Evolutionary conservation across 345 rosid species (phyloP), one percentile per base, ranked within the genome.

Genomic region (Arabidopsis suecica): DNA sequence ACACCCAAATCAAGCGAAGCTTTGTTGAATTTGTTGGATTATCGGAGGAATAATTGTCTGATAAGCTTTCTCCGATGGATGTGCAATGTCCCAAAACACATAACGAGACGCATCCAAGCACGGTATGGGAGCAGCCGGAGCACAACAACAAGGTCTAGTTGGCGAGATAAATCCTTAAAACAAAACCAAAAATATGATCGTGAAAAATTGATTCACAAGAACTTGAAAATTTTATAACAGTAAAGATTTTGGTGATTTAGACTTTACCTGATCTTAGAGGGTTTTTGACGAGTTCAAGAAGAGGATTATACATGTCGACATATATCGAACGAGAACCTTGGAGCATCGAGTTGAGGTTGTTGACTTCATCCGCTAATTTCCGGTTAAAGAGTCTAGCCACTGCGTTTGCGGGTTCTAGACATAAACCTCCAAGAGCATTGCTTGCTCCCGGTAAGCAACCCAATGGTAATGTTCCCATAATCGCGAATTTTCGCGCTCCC

Each of bases 11-110:
- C 56, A 76, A 69, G 59, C 79, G 18, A 69, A 55, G 75, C 69
- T 76, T 44, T 69, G 75, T 61, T 76, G 69, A n/a, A 76, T 76
- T 61, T 68, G 79, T 61, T 76, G 69, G 36, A 76, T 69, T 44
- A 76, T 68, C 0, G 57, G 41, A 68, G 74, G 79, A 47, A 68
- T 22, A n/a, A 76, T 69, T 51, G 50, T 61, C 38, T 71, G 71
- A 36, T 77, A 77, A 54, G 80, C 65, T 56, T 11, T 77, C 72
- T 77, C 63, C 4, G 80, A 5, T 8, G 80, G 80, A 20, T 77
- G 80, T 6, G 7, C 80, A 69, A 55, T 45, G 61, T 77, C 80
- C 80, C 72, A 77, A 77, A 77, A 77, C 60, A 71, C 76, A 63
- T 77, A 6, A 22, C 61, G 71, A 64, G 76, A 70, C 28, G 76